These are phyloP conservation scores for Meira miltonrushii DNA, from an alignment of 1,284 basidiomycete species.

Conservation along the genomic window DNA sequence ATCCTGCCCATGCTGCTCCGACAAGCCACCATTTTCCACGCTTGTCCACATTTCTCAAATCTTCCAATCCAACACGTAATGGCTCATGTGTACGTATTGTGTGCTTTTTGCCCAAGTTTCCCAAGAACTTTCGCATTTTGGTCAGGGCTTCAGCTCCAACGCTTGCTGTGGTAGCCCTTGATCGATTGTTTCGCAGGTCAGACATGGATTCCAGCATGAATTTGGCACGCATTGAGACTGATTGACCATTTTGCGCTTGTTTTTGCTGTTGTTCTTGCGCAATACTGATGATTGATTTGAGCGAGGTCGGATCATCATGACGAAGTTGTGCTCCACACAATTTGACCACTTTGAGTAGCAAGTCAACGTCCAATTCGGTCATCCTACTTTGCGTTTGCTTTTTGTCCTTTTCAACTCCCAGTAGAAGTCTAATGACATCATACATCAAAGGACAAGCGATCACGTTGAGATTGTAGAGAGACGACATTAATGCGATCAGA, in stretches of 20 bases:
- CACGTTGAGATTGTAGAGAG: constrained; percentile 93
- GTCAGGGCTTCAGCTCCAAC: constrained; percentile 8
- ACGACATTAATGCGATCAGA: constrained; percentile 76
- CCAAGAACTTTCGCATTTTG: constrained; percentile 42
- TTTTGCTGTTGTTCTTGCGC: constrained; percentile 21
- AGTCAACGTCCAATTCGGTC: constrained; percentile 74
- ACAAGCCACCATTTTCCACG: constrained; percentile 99
- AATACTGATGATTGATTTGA: constrained; percentile 39
- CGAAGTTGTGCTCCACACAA: constrained; percentile 42
- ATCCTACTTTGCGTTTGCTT: not conserved
- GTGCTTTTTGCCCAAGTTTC: constrained; percentile 31
- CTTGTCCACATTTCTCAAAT: constrained; percentile 74
- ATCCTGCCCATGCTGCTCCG: constrained; percentile 90
- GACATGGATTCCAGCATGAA: constrained; percentile 50
- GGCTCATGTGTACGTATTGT: constrained; percentile 35
- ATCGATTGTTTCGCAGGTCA: constrained; percentile 57
- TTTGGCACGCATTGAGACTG: constrained; percentile 23
- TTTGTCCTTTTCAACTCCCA: constrained; percentile 55
- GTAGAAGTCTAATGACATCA: constrained; percentile 76
- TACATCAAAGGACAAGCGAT: constrained; percentile 81
- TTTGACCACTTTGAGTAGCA: constrained; percentile 76
- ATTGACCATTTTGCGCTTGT: not conserved
- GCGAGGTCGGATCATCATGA: constrained; percentile 38
- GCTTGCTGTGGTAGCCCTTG: constrained; percentile 54
- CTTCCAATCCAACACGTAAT: constrained; percentile 58